A percentile compares a stretch with the other conserved stretches of the same genome.
Conservation (phyloP, 208 protist species). For the Polymyxa betae region DNA sequence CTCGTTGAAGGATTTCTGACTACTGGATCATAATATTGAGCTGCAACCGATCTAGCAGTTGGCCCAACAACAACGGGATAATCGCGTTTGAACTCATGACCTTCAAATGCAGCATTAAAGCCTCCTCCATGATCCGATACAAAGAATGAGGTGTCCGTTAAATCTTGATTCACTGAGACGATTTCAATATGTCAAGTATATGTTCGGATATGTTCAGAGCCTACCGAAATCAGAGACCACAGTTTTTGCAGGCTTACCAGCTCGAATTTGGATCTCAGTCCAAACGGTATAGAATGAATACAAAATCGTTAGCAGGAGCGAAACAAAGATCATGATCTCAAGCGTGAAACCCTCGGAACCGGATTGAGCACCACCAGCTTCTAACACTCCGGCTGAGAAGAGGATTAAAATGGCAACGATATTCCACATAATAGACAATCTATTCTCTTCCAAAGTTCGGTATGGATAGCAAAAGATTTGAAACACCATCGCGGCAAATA, state of each 20-base stretch:
- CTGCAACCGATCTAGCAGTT: no score
- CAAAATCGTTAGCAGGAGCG: neutral
- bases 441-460: neutral
- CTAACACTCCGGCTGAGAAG: neutral
- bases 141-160: no score
- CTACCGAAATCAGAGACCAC: no score
- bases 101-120: no score
- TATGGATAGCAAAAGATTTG: slow-evolving; percentile 5
- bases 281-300: neutral
- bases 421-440: slow-evolving; percentile 46
- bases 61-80: no score
- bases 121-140: no score
- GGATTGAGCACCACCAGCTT: neutral
- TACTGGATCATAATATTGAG: no score
- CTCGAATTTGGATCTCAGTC: neutral
- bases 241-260: neutral
- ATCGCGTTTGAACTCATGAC: no score
- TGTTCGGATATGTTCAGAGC: no score
- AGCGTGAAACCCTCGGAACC: neutral
- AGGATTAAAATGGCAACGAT: neutral
- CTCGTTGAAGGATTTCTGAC: no score
- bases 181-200: no score
- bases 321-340: neutral
- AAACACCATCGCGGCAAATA: neutral
- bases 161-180: no score